Evolutionary conservation across 2,329 filamentous ascomycete species (phyloP).

Genomic region (Talaromyces sp.): DNA sequence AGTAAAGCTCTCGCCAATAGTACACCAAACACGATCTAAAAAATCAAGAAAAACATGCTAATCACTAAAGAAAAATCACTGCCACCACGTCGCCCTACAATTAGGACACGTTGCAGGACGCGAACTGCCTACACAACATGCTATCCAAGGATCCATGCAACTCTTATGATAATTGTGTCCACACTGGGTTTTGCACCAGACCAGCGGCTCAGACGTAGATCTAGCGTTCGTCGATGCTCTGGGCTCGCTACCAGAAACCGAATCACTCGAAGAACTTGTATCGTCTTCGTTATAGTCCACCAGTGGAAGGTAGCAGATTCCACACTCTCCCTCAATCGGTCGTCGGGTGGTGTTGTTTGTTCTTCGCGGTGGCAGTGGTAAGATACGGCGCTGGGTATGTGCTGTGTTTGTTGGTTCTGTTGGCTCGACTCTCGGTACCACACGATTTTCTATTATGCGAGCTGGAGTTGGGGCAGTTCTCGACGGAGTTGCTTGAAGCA

Average conservation of each 20-base stretch:
- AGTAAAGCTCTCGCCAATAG: no score
- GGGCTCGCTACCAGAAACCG: not conserved
- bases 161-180: constrained; percentile 7
- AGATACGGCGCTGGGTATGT: not conserved
- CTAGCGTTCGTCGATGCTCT: not conserved
- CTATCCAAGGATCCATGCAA: constrained; percentile 4
- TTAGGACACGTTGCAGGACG: constrained; percentile 4
- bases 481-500: not conserved
- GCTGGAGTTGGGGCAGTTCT: not conserved
- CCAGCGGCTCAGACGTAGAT: not conserved
- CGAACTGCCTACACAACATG: not conserved
- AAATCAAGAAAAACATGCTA: not conserved
- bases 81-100: constrained; percentile 4
- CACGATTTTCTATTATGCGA: not conserved
- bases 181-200: constrained; percentile 7
- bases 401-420: not conserved
- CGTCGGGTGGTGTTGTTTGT: not conserved
- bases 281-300: not conserved
- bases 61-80: not conserved
- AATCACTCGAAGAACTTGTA: not conserved
- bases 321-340: constrained; percentile 6
- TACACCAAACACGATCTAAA: not conserved
- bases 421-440: not conserved
- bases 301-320: constrained; percentile 2
- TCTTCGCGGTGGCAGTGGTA: not conserved